Percentiles rank a stretch among this genome's conserved stretches.
phyloP scores from a whole-genome alignment of 352 stramenopile species.

The Blastocystis sp. region DNA sequence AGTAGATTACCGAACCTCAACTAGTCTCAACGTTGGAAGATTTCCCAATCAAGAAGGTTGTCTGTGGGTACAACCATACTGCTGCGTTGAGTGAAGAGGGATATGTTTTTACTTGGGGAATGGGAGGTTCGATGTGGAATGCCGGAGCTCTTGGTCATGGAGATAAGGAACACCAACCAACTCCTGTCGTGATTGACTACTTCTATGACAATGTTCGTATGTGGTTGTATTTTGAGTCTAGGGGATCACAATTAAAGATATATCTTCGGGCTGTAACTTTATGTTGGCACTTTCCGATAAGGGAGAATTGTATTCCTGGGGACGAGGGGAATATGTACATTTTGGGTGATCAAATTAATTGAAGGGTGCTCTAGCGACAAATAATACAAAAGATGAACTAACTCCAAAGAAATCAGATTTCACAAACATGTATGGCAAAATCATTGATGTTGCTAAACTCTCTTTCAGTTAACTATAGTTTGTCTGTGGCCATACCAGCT shows the following conservation, averaged over 20 bases:
- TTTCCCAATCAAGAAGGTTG: slow-evolving; percentile 30
- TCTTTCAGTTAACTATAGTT: background rate
- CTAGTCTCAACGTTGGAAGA: slow-evolving; percentile 15
- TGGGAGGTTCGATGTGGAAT: background rate
- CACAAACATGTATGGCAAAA: background rate
- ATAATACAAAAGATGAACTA: background rate
- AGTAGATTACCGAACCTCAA: background rate
- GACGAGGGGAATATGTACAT: background rate
- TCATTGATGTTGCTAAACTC: background rate
- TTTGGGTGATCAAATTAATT: background rate
- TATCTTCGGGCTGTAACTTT: background rate
- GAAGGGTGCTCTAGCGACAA: background rate
- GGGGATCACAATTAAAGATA: slow-evolving; percentile 29
- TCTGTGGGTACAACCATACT: slow-evolving; percentile 35
- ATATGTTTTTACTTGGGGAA: slow-evolving; percentile 27
- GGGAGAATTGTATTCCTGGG: slow-evolving; percentile 50
- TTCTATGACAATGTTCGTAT: slow-evolving; percentile 25
- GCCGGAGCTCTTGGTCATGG: background rate
- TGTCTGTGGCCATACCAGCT: background rate
- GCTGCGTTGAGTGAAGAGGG: slow-evolving; percentile 30
- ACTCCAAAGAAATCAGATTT: slow-evolving; percentile 10
- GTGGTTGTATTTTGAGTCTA: background rate
- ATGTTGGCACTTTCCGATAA: slow-evolving; percentile 29
- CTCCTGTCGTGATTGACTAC: slow-evolving; percentile 53
- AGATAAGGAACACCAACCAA: slow-evolving; percentile 5